Percentiles rank a stretch among this genome's conserved stretches.
Evolutionary conservation across 2,329 filamentous ascomycete genomes (phyloP).

Genomic region (Fusarium fujikuroi): DNA sequence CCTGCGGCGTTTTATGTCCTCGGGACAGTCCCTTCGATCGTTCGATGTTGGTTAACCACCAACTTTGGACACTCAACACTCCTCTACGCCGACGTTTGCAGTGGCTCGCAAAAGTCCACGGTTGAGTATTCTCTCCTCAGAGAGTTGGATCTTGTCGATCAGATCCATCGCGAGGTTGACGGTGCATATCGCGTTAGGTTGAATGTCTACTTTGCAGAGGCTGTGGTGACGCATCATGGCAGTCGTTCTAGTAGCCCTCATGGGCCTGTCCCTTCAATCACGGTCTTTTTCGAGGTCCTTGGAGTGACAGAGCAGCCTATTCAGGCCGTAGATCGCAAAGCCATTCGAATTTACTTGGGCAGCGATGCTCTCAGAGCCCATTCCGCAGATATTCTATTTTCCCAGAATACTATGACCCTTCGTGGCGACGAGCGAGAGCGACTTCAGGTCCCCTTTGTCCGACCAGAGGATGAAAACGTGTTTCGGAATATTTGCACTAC

Average conservation of each 20-base stretch:
- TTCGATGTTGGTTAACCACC: constrained; percentile 93
- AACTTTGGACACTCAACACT: constrained; percentile 91
- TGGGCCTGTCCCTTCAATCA: constrained; percentile 76
- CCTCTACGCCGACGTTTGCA: constrained; percentile 91
- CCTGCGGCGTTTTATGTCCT: constrained; percentile 87
- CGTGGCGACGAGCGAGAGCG: constrained; percentile 89
- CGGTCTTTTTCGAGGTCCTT: constrained; percentile 79
- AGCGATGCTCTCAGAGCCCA: constrained; percentile 88
- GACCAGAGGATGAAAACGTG: constrained; percentile 84
- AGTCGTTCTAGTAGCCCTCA: constrained; percentile 79
- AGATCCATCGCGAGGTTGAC: constrained; percentile 73
- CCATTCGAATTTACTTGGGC: constrained; percentile 87
- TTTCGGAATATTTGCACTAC: constrained; percentile 82
- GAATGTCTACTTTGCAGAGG: constrained; percentile 90
- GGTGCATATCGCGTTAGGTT: constrained; percentile 77
- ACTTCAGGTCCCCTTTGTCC: constrained; percentile 88
- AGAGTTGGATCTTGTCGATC: constrained; percentile 75
- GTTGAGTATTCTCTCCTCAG: constrained; percentile 79
- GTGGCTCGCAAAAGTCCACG: constrained; percentile 88
- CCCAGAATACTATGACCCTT: constrained; percentile 87
- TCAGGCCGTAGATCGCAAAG: constrained; percentile 57
- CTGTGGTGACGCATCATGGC: constrained; percentile 80
- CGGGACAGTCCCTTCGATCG: constrained; percentile 90
- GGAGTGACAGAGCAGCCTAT: constrained; percentile 62
- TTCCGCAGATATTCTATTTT: constrained; percentile 91